These are phyloP conservation scores for Leccinum pachyderme DNA, from an alignment of 1,284 basidiomycete species.

Conservation along the genomic window DNA sequence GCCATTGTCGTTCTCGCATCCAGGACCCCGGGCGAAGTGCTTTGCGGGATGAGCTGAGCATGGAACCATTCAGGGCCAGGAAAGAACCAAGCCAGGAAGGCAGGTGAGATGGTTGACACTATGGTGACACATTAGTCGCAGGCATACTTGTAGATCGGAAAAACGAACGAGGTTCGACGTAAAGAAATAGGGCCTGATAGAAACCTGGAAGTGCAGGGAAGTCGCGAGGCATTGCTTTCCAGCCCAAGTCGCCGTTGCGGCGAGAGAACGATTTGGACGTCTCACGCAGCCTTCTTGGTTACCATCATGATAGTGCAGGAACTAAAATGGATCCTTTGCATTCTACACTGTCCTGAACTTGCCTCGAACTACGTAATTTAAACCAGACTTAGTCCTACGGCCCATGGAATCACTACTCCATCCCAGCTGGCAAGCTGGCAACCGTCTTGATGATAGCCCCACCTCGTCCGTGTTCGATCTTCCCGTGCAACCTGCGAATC, in stretches of 20 bases:
- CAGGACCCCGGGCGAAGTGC: constrained; percentile 35
- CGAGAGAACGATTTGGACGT: neutral
- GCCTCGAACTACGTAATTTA: no score
- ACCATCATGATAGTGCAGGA: neutral
- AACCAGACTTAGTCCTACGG: neutral
- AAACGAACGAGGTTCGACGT: constrained; percentile 65
- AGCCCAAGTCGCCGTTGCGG: neutral
- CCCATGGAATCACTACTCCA: constrained; percentile 22
- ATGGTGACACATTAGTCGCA: constrained; percentile 2
- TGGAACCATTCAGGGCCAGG: constrained; percentile 73
- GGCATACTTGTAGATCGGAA: neutral
- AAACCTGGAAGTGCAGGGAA: constrained; percentile 67
- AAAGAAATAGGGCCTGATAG: constrained; percentile 65
- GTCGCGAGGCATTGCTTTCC: constrained; percentile 21
- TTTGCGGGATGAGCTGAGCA: constrained; percentile 60
- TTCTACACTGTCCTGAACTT: no score
- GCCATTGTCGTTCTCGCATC: constrained; percentile 62
- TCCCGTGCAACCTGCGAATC: constrained; percentile 43
- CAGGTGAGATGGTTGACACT: constrained; percentile 62
- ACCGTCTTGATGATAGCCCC: constrained; percentile 45
- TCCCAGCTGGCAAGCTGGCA: constrained; percentile 6
- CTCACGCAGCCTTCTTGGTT: neutral
- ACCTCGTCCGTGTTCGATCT: constrained; percentile 73
- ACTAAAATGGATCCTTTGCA: no score
- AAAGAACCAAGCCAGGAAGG: constrained; percentile 56